Evolutionary conservation across 2,329 filamentous ascomycete genomes (phyloP), one percentile per base, ranked within the genome.

Genomic region (Fusarium burgessii): DNA sequence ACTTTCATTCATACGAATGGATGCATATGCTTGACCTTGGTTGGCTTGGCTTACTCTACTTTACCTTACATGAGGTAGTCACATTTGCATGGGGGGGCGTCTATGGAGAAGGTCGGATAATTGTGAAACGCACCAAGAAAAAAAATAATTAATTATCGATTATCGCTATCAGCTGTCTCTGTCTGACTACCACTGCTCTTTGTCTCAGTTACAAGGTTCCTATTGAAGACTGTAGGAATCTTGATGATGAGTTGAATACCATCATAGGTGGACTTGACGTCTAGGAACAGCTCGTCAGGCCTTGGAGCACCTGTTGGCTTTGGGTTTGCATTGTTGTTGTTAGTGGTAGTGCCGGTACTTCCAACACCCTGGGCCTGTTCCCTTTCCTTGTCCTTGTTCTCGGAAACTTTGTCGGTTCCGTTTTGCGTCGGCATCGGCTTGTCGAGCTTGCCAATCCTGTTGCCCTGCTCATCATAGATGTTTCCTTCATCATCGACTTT

Each of bases 401-500:
- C 62, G 63, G 63, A 42, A 51, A 49, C 50, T 17, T 57, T 63
- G 29, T 61, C 66, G 25, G 52, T 12, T 42, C 58, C 45, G 57
- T 47, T 58, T 27, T 52, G 58, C 20, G 40, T 35, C 40, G 52
- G 29, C 52, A 62, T 62, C 33, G 57, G 70, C 85, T 82, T 80
- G 84, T 68, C 88, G 81, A 93, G 84, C 78, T 89, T 92, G 57
- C 88, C 92, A 68, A 93, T 84, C 33, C 88, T 68, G 62, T 87
- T 85, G 25, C 88, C 88, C 49, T 88, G 82, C 56, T 85, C 83
- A 71, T 89, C 86, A 46, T 88, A 84, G 7, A 90, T 88, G 42
- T 87, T 87, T 15, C 88, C 88, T 66, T 87, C 82, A 27, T 83
- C 82, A 78, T 90, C 89, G 67, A 90, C 86, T 62, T 83, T 84